Base-by-base conservation (phyloP, 768 basidiomycete genomes). In the Calocera viscosa region DNA sequence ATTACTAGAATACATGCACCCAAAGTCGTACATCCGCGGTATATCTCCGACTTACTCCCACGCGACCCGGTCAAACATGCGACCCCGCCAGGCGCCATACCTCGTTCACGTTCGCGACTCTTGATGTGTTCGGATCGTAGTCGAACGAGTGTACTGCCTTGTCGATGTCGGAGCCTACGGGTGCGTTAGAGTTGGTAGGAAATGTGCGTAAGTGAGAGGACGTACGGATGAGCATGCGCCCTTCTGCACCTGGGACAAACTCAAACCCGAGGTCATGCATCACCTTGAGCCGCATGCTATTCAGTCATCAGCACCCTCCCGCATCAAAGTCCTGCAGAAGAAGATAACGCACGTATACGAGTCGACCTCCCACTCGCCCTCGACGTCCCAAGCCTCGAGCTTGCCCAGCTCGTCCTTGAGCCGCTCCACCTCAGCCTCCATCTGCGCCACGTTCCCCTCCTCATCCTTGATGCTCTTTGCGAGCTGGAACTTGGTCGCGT, bases 221-320 rank as follows among this genome's bases (percentile, higher is more conserved):
- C 19, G 47, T n/a, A 64, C 26, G 64, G 32, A 12, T 41, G 24
- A 67, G 43, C 17, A 34, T 8, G 33, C 30, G 10, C 19, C 17
- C 53, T 65, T 67, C 63, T 53, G 64, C 53, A 24, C 49, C 65
- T 17, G 66, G 64, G 32, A 67, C 65, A 49, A 65, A 68, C 34
- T 70, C 69, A 64, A 70, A 68, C 17, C 69, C 69, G 1, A 70
- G 65, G n/a, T 70, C 67, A 8, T 60, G 41, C 39, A 63, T 66
- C 26, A 70, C 47, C 19, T 68, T 68, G 17, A 70, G 65, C 22
- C 68, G 65, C 63, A 69, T 41, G 2, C 69, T 70, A 28, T 19
- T 5, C 32, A 30, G 47, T 69, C 17, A 26, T 11, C 24, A 28
- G 30, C 17, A 24, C 38, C 10, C 12, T 19, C 28, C 14, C 53